These are phyloP conservation scores for Priceomyces medius DNA, from an alignment of 805 yeast species.

Conservation along the genomic window DNA sequence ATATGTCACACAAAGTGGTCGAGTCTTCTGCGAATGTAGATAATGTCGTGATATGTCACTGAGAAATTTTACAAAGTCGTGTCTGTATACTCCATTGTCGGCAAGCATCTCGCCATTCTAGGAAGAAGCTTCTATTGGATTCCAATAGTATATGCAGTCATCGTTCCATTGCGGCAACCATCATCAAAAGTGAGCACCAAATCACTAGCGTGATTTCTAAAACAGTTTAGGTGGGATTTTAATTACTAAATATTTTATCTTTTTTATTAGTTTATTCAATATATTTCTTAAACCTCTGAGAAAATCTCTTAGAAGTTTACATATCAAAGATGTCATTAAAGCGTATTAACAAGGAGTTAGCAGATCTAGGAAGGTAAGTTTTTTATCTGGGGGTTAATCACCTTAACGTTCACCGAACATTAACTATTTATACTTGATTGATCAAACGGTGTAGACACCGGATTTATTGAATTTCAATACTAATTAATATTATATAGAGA, in stretches of 20 bases:
- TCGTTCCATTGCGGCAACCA: conserved; percentile 1
- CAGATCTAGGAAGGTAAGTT: conserved; percentile 90
- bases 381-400: neutral
- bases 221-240: neutral
- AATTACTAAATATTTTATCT: neutral
- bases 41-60: neutral
- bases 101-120: neutral
- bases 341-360: conserved; percentile 93
- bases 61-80: too few relatives aligned
- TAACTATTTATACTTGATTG: neutral
- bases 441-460: neutral
- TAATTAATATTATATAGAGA: conserved; percentile 54
- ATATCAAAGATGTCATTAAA: conserved; percentile 72
- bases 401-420: neutral
- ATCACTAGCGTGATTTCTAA: conserved; percentile 4
- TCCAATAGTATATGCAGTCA: neutral
- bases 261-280: neutral
- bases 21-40: neutral
- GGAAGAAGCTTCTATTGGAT: conserved; percentile 3
- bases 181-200: conserved; percentile 4
- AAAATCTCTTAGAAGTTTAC: neutral
- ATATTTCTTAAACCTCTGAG: neutral
- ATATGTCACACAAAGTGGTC: neutral
- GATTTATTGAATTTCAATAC: too few relatives aligned
- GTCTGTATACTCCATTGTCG: neutral